Evolutionary conservation across 2,329 filamentous ascomycete species (phyloP).

Genomic region (Neonectria magnoliae): DNA sequence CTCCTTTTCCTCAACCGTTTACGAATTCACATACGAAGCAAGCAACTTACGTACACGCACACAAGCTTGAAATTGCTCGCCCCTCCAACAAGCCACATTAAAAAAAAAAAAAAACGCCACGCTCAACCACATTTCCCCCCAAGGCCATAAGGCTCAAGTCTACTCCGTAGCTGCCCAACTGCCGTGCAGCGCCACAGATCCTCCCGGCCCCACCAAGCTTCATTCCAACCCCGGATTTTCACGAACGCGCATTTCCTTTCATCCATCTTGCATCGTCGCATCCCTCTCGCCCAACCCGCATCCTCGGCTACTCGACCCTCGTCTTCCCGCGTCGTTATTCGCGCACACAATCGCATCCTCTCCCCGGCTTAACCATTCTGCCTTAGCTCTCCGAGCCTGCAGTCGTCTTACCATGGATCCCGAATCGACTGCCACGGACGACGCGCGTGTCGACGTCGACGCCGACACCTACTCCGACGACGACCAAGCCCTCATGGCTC

Average conservation of each 20-base stretch:
- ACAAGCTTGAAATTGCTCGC: not conserved
- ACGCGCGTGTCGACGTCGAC: constrained; percentile 19
- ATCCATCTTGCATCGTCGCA: constrained; percentile 25
- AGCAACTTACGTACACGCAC: not conserved
- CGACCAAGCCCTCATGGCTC: constrained; percentile 67
- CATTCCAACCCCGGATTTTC: constrained; percentile 39
- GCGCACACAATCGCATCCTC: not conserved
- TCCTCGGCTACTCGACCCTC: constrained; percentile 17
- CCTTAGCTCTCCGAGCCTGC: not conserved
- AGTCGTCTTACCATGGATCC: constrained; percentile 15
- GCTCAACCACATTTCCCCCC: not conserved
- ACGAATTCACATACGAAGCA: not conserved
- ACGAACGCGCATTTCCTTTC: constrained; percentile 31
- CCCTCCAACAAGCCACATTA: not conserved
- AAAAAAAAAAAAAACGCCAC: constrained; percentile 2
- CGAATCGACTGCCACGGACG: constrained; percentile 1
- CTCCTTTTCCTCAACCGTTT: not conserved
- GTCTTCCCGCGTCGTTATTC: not conserved
- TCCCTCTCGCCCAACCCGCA: constrained; percentile 9
- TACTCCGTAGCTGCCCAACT: constrained; percentile 18
- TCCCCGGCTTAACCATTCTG: not conserved
- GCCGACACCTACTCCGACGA: constrained; percentile 32
- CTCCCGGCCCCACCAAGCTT: constrained; percentile 25
- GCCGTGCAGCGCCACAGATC: constrained; percentile 27
- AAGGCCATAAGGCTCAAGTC: constrained; percentile 10